Evolutionary conservation across 2,329 filamentous ascomycete species (phyloP).

Genomic region (Coleophoma crateriformis): DNA sequence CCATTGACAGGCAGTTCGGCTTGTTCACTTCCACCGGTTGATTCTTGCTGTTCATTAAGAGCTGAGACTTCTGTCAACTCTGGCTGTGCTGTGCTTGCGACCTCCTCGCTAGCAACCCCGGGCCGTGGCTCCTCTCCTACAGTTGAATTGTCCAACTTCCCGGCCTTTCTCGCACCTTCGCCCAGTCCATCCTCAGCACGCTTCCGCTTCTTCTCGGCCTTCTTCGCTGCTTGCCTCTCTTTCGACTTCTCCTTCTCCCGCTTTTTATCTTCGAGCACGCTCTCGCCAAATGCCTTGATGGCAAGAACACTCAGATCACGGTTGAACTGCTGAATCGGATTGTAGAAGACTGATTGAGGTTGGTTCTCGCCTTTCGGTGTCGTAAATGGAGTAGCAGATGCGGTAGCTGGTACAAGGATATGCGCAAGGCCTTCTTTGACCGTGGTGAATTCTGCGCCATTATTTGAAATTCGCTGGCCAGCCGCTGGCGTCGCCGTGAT

Average conservation of each 20-base stretch:
- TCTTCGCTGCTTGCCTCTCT: slow-evolving; percentile 27
- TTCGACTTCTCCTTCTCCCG: slow-evolving; percentile 35
- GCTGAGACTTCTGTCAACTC: not conserved
- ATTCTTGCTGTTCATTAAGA: not conserved
- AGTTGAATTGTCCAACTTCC: slow-evolving; percentile 13
- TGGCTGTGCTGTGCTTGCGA: not conserved
- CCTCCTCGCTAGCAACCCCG: not conserved
- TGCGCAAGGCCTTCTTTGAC: slow-evolving; percentile 64
- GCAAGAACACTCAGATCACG: slow-evolving; percentile 89
- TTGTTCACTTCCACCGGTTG: not conserved
- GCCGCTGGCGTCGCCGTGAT: slow-evolving; percentile 22
- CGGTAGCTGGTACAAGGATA: slow-evolving; percentile 55
- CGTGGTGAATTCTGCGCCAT: slow-evolving; percentile 49
- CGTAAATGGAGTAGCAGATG: slow-evolving; percentile 38
- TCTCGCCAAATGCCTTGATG: slow-evolving; percentile 82
- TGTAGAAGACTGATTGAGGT: slow-evolving; percentile 88
- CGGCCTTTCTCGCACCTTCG: slow-evolving; percentile 28
- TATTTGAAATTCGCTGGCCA: slow-evolving; percentile 31
- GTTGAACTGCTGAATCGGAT: slow-evolving; percentile 98
- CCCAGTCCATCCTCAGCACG: slow-evolving; percentile 26
- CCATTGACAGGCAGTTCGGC: not conserved
- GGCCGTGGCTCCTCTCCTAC: slow-evolving; percentile 4
- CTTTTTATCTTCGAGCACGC: slow-evolving; percentile 44
- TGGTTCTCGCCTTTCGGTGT: slow-evolving; percentile 47
- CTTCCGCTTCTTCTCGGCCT: slow-evolving; percentile 42